Conservation (phyloP, 2,329 filamentous ascomycete species). For the Tetracladium maxilliforme region DNA sequence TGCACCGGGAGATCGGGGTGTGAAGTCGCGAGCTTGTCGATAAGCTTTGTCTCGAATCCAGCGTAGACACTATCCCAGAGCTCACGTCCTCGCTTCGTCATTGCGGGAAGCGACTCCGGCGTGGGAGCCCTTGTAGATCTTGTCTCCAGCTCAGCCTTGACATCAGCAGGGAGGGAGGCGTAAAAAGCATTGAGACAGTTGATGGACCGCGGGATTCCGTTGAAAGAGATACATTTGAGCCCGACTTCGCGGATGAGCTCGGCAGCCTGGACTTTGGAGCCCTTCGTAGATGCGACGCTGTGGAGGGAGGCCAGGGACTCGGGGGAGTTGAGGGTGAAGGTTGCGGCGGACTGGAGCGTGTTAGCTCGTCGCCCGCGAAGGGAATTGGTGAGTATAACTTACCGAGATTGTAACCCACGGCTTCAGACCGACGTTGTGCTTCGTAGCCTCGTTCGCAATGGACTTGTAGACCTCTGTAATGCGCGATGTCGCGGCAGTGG, state of each 20-base stretch:
- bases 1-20: slow-evolving; percentile 74
- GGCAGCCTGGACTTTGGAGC: slow-evolving; percentile 32
- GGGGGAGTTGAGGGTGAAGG: slow-evolving; percentile 77
- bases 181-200: slow-evolving; percentile 66
- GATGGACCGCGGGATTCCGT: slow-evolving; percentile 40
- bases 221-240: slow-evolving; percentile 67
- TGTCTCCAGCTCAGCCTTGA: slow-evolving; percentile 15
- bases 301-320: slow-evolving; percentile 50
- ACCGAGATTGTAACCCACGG: slow-evolving; percentile 57
- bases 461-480: slow-evolving; percentile 49
- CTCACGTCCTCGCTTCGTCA: slow-evolving; percentile 40
- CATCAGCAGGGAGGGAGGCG: slow-evolving; percentile 39
- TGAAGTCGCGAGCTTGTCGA: slow-evolving; percentile 53
- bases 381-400: slow-evolving; percentile 7
- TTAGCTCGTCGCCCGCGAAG: slow-evolving; percentile 4
- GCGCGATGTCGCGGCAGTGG: slow-evolving; percentile 45
- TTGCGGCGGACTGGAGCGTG: slow-evolving; percentile 51
- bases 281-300: slow-evolving; percentile 5
- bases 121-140: slow-evolving; percentile 22
- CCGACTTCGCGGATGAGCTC: slow-evolving; percentile 64
- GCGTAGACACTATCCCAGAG: slow-evolving; percentile 70
- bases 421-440: slow-evolving; percentile 44
- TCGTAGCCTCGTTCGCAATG: slow-evolving; percentile 46
- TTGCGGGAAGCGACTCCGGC: slow-evolving; percentile 34
- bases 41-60: slow-evolving; percentile 59